Evolutionary conservation across 2,329 filamentous ascomycete species (phyloP).

Genomic region (Botrytis paeoniae): DNA sequence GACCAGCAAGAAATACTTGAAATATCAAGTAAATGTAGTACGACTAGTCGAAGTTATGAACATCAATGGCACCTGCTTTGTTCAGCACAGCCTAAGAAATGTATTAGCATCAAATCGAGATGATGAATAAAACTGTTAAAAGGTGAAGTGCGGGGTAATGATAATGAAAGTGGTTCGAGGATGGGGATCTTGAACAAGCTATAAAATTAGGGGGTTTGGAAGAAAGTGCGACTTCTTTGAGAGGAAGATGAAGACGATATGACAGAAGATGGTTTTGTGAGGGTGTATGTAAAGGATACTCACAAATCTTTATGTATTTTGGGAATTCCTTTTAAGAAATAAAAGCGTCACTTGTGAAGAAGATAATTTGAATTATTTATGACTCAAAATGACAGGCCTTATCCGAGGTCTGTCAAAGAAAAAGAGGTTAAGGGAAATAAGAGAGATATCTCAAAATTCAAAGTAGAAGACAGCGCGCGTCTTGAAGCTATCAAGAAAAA

Average conservation of each 20-base stretch:
- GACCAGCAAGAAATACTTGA: not conserved
- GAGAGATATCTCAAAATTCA: not conserved
- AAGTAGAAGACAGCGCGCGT: not conserved
- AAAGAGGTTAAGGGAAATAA: not conserved
- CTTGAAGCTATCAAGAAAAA: not conserved
- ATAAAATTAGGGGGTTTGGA: not conserved
- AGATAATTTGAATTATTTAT: not conserved
- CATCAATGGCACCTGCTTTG: not conserved
- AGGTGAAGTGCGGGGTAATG: not conserved
- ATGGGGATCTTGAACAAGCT: not conserved
- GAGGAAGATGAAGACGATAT: not conserved
- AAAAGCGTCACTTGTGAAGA: not conserved
- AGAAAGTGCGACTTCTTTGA: too few relatives aligned
- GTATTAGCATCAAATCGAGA: not conserved
- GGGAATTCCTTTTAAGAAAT: not conserved
- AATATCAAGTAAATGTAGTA: not conserved
- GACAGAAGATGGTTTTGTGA: not conserved
- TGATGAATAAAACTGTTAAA: not conserved
- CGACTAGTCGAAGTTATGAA: not conserved
- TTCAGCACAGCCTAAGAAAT: not conserved
- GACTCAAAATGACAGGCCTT: too few relatives aligned
- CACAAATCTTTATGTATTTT: not conserved
- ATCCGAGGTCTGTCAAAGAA: too few relatives aligned
- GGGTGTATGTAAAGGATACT: not conserved
- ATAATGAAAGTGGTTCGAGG: too few relatives aligned